Evolutionary conservation across 2,329 filamentous ascomycete genomes (phyloP), one percentile per base, ranked within the genome.

Genomic region (Alternaria ethzedia): DNA sequence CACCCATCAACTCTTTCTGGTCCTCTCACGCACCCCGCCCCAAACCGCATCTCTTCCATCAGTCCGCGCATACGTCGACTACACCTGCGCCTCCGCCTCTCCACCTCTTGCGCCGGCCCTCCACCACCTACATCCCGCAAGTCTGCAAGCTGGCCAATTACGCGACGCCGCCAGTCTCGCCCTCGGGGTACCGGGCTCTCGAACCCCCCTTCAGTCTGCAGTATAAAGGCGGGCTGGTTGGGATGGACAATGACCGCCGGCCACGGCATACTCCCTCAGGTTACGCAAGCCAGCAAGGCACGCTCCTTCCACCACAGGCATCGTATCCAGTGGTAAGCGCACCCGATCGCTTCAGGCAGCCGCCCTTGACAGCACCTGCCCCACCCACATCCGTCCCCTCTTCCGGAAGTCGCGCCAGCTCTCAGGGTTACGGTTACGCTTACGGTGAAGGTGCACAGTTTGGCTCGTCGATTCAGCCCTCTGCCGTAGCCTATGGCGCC

Each of bases 161-260:
- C 84, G 84, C 85, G 75, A 86, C 85, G 73, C 86, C 85, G 80
- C 86, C 86, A 83, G 83, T 88, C 80, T 88, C 88, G 84, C 89
- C 88, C 83, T 86, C 85, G 84, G 86, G 86, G 83, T 86, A 87
- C 83, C 87, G 86, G 85, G 80, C 77, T 75, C 80, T 80, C 78
- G 88, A 87, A 85, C 85, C 86, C 82, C 83, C 84, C 82, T 82
- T 85, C 82, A 84, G 83, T 82, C 83, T 84, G 80, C 83, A 83
- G 81, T 79, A 81, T 76, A 81, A 82, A 79, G 81, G 85, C 80
- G 80, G 83, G 79, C 81, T 83, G 76, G 79, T 84, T 84, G 89
- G 88, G 79, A 96, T 96, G 92, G 92, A 95, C 82, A 88, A 90
- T 83, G 88, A 87, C 82, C 88, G 87, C 78, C 86, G 88, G 77